Base-by-base conservation (phyloP, 192 early-diverging fungal genomes). In the Chytriomyces sp. region DNA sequence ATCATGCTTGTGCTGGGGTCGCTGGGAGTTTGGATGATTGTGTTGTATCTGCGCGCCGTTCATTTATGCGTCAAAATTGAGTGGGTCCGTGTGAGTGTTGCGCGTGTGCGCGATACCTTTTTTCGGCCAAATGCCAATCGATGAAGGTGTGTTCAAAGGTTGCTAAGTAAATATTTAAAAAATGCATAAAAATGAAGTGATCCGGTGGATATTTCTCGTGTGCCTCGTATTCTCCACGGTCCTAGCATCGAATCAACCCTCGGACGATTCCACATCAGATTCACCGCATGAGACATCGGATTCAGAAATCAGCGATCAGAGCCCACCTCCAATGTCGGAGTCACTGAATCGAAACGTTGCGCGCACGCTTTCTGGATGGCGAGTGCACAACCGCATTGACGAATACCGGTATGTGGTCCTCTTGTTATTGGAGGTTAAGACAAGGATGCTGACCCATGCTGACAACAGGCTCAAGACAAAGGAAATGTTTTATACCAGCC, bases 401-500 rank as follows among this genome's bases (percentile, higher is more conserved):
- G 66, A 67, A 23, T 67, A 67, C 66, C 28, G 66, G 28, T 64
- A 2, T n/a, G 53, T 57, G 53, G 53, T 1, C 2, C 53, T 57
- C 53, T n/a, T 13, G 53, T n/a, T 57, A n/a, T 5, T 57, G 53
- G 3, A n/a, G n/a, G n/a, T n/a, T n/a, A n/a, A 20, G 16, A 20
- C 63, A 8, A 64, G 28, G 20, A 6, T 23, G 28, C 46, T 68
- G 46, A 68, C 3, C 6, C 45, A 16, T 35, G 4, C 4, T 47
- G 10, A 24, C 46, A 18, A 73, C 67, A 65, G 74, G 1, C 26
- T 67, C 11, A 79, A 79, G 57, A 79, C 71, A 4, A 77, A 76
- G 67, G 79, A 80, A 63, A 80, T 80, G 79, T 80, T 73, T 77
- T 80, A 78, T 48, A 77, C 80, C 66, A 77, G 65, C 23, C 94